Evolutionary conservation across 2,329 filamentous ascomycete genomes (phyloP), one percentile per base, ranked within the genome.

Genomic region (Arthrobotrys musiformis): DNA sequence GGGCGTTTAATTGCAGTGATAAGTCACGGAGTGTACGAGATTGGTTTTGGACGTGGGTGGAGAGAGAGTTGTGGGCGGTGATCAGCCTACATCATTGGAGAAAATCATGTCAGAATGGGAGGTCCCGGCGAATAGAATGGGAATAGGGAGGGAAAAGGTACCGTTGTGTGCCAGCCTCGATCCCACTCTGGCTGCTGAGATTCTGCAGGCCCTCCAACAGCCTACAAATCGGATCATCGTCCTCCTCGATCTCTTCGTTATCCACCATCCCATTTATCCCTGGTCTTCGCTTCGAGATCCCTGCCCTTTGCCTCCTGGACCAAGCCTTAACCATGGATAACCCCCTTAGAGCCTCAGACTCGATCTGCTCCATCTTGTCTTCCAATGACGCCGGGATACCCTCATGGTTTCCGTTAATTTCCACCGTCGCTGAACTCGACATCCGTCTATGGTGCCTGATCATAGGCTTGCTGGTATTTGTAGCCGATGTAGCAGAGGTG

Each of bases 11-110:
- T 37, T 70, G 73, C 79, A 92, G 92, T 1, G 90, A 88, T 35
- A 94, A 86, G 73, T 90, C 91, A 80, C 93, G 91, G 8, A 95
- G 85, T 78, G 90, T 89, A 66, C 92, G 90, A 60, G 91, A 90
- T 84, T 94, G 92, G 83, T 93, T 90, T 13, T 87, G 86, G 50
- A 94, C 85, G 81, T 95, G 91, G 19, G 91, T 91, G 54, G 91
- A 90, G 58, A 93, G 85, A 13, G 91, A 91, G 28, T 90, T 89
- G 82, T 93, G 91, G 35, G 91, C 90, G 48, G 91, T 93, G 82
- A 92, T 92, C 79, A 93, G 85, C 81, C 91, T 93, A 28, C 48
- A 44, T 19, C 11, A n/a, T 9, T 3, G 8, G 44, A 35, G 19
- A 56, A 44, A 26, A 54, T 44, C 2, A 58, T 46, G 58, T 81